These are phyloP conservation scores for Erysimum cheiri DNA, from an alignment of 441 rosid species.

Conservation along the genomic window DNA sequence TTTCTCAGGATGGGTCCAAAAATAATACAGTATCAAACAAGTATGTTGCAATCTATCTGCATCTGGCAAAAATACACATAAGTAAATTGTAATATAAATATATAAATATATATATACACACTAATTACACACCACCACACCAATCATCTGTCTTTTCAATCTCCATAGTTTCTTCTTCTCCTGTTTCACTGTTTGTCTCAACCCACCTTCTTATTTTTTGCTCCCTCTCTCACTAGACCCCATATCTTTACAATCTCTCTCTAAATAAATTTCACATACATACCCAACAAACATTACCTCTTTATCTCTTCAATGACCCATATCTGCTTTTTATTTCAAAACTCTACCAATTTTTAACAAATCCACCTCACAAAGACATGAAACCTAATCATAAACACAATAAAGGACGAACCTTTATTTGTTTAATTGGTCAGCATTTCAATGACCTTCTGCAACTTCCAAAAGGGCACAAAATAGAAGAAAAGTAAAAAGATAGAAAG, in stretches of 20 bases:
- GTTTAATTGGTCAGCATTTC: constrained; percentile 37
- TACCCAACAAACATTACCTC: neutral
- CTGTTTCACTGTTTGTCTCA: constrained; percentile 31
- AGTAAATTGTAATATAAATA: neutral
- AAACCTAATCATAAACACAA: constrained; percentile 34
- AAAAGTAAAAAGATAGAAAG: neutral
- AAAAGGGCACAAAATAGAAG: constrained; percentile 20
- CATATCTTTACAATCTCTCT: constrained; percentile 18
- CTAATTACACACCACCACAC: neutral
- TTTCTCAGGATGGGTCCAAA: neutral
- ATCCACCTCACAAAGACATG: constrained; percentile 30
- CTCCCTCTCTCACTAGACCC: constrained; percentile 7
- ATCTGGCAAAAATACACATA: neutral
- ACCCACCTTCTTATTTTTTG: neutral
- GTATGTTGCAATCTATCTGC: constrained; percentile 11
- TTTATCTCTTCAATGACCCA: constrained; percentile 17
- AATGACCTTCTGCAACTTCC: constrained; percentile 44
- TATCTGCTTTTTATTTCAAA: constrained; percentile 29
- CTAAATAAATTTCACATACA: constrained; percentile 2
- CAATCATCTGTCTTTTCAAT: constrained; percentile 10
- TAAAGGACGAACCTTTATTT: constrained; percentile 22
- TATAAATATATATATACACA: no score
- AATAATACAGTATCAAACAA: no score
- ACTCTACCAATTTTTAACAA: constrained; percentile 11
- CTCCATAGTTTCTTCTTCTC: constrained; percentile 34